Percentiles rank a stretch among this genome's conserved stretches.
Conservation (phyloP, 345 rosid genomes). For the Salix udensis region DNA sequence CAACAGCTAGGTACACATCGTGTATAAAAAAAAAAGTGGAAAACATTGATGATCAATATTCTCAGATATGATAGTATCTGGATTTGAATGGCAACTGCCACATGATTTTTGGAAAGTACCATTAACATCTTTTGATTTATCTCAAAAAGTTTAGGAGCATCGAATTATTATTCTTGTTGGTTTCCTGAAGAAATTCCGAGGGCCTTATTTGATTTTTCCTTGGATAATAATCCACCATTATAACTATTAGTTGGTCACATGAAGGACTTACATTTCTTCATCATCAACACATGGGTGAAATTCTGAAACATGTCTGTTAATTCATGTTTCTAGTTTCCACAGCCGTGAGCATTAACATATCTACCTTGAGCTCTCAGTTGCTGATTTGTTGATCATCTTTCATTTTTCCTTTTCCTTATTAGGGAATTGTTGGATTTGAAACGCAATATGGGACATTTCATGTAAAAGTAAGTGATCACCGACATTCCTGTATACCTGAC, state of each 20-base stretch:
- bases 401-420: neutral
- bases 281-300: neutral
- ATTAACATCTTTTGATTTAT: neutral
- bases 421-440: constrained; percentile 79
- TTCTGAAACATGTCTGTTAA: neutral
- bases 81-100: neutral
- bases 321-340: neutral
- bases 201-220: neutral
- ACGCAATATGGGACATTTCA: constrained; percentile 74
- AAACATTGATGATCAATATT: neutral
- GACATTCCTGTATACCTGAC: neutral
- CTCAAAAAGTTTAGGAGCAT: neutral
- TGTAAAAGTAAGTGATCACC: constrained; percentile 56
- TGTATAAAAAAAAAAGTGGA: neutral
- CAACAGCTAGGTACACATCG: neutral
- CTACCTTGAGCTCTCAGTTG: neutral
- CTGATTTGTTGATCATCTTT: neutral
- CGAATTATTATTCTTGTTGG: neutral
- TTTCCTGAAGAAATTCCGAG: neutral
- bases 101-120: neutral
- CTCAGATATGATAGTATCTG: neutral
- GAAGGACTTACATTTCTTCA: neutral
- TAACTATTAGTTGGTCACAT: neutral
- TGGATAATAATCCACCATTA: neutral
- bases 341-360: neutral